Evolutionary conservation across 495 filamentous ascomycete species (phyloP), one percentile per base, ranked within the genome.

Genomic region (Trichoderma parareesei): DNA sequence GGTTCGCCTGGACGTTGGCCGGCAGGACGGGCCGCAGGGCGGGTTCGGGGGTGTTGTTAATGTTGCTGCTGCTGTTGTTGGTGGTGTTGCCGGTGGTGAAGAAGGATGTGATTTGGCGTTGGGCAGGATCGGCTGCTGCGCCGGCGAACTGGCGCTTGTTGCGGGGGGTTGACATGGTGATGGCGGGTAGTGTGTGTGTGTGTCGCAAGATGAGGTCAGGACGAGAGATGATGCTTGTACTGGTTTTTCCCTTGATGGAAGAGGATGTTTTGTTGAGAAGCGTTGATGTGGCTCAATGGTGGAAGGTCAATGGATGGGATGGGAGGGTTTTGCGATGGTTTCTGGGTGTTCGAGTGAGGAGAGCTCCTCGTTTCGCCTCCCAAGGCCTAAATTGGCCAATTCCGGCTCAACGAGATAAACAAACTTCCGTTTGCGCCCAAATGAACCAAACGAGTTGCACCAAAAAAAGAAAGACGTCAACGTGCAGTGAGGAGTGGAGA

Each of bases 1-100:
- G 10, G 68, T 63, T 88, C 16, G 91, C 79, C 73, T 94, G 90
- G 33, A 96, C 81, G 27, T 77, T 78, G 9, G 76, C 71, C 9
- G 91, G 84, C 20, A 91, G 79, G 33, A 76, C 68, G 38, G 82
- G 84, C 6, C 68, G 74, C 44, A 75, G 72, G 55, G 74, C 75
- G 8, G 77, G 68, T 13, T 77, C 72, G 62, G 76, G 57, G 33
- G 70, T 27, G 18, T 67, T 35, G 67, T 49, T 10, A 46, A 62
- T 18, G 42, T 27, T 66, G 53, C 27, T 27, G 27, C 2, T 27
- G 27, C 2, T 27, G 27, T 27, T 27, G 27, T 0, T 27, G 27
- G 27, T 27, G 27, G 27, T 27, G 27, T 27, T 27, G 27, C 27
- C 27, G 38, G 66, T 69, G 61, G 57, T 59, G 67, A 82, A 82